A percentile compares a stretch with the other conserved stretches of the same genome.
phyloP scores from a whole-genome alignment of 1,284 basidiomycete genomes.

The Heimioporus retisporus region DNA sequence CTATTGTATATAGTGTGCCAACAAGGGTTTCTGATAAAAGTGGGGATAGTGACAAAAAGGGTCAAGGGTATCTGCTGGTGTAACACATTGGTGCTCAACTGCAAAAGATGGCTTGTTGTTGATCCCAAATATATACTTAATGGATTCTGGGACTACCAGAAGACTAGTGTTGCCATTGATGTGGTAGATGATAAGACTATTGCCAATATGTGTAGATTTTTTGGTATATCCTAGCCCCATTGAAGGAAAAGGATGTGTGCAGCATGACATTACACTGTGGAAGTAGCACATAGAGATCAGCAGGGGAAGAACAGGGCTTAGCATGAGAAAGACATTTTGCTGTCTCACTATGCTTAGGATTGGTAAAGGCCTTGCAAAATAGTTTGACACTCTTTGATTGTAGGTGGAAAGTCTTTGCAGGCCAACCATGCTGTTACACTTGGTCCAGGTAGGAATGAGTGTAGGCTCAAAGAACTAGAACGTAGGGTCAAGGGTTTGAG shows the following conservation, averaged over 20 bases:
- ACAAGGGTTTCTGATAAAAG: background rate
- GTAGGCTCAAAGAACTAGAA: no score
- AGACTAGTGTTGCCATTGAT: background rate
- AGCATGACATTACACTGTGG: background rate
- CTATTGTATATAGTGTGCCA: background rate
- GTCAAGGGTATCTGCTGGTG: background rate
- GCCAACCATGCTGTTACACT: slow-evolving; percentile 14
- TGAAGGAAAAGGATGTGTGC: background rate
- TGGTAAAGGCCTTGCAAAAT: slow-evolving; percentile 10
- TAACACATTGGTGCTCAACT: background rate
- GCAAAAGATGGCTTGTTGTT: slow-evolving; percentile 11
- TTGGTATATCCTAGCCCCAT: slow-evolving; percentile 5
- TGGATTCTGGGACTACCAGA: slow-evolving; percentile 6
- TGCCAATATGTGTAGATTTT: slow-evolving; percentile 3
- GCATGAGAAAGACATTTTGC: background rate
- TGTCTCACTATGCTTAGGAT: background rate
- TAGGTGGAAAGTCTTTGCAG: slow-evolving; percentile 1
- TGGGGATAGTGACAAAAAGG: slow-evolving; percentile 2
- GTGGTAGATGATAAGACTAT: slow-evolving; percentile 16
- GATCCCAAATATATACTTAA: slow-evolving; percentile 18
- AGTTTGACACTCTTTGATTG: slow-evolving; percentile 16
- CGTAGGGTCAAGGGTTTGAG: no score
- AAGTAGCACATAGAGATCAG: slow-evolving; percentile 2
- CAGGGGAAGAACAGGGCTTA: background rate
- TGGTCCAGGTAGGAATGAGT: no score